These are phyloP conservation scores for Agrocybe chaxingu DNA, from an alignment of 768 basidiomycete species.

Conservation along the genomic window DNA sequence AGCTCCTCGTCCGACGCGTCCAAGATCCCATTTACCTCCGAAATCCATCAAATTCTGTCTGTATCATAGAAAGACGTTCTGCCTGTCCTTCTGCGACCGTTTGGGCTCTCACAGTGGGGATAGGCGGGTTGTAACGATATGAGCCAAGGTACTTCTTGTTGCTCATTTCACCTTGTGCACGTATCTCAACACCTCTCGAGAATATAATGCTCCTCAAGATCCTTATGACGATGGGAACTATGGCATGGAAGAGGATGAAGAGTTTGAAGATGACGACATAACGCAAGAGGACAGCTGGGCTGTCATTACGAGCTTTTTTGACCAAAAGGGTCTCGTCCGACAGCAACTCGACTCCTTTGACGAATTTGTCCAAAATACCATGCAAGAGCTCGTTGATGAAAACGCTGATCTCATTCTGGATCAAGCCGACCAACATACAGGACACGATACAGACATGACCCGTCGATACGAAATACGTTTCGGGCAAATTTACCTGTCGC, in stretches of 20 bases:
- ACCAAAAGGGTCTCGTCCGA: conserved; percentile 94
- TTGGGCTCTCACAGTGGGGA: conserved; percentile 1
- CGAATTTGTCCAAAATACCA: conserved; percentile 98
- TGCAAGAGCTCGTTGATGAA: conserved; percentile 99
- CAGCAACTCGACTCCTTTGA: conserved; percentile 99
- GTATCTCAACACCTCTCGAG: conserved; percentile 38
- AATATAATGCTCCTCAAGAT: conserved; percentile 46
- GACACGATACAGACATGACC: conserved; percentile 74
- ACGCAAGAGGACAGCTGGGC: conserved; percentile 95
- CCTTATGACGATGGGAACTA: conserved; percentile 62
- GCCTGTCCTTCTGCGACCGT: too few relatives aligned
- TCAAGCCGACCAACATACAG: conserved; percentile 95
- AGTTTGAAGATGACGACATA: conserved; percentile 69
- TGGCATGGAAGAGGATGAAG: conserved; percentile 59
- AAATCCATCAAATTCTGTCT: neutral
- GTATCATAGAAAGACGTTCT: too few relatives aligned
- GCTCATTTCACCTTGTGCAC: conserved; percentile 16
- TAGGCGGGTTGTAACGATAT: conserved; percentile 26
- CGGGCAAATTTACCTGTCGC: conserved; percentile 94
- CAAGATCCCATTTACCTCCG: neutral
- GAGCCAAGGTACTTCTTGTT: conserved; percentile 49
- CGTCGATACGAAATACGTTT: conserved; percentile 97
- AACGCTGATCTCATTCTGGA: conserved; percentile 93
- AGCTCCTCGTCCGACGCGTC: neutral
- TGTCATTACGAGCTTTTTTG: conserved; percentile 95